Conservation (phyloP, 202 grass and related monocot species). For the Elaeis oleifera region DNA sequence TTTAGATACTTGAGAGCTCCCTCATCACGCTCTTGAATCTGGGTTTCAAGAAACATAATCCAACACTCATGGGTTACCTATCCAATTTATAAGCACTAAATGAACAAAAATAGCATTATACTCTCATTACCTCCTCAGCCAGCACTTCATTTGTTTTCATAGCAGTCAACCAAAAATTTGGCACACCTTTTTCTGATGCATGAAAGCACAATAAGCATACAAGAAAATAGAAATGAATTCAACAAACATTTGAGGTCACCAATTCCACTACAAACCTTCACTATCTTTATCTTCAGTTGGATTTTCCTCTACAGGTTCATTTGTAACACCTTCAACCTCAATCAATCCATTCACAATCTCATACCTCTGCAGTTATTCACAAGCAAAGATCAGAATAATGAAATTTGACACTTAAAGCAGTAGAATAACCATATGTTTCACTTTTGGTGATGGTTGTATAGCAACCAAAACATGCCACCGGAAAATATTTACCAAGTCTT, state of each 20-base stretch:
- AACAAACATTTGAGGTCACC: not conserved
- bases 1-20: slow-evolving; percentile 80
- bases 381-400: not conserved
- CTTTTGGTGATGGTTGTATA: no score
- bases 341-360: slow-evolving; percentile 85
- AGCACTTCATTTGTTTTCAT: slow-evolving; percentile 95
- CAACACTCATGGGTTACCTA: not conserved
- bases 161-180: slow-evolving; percentile 87
- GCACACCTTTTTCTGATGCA: slow-evolving; percentile 77
- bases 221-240: not conserved
- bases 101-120: not conserved
- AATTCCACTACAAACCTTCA: slow-evolving; percentile 30
- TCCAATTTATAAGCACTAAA: not conserved
- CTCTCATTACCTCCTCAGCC: slow-evolving; percentile 49
- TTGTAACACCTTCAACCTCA: slow-evolving; percentile 52
- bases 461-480: no score
- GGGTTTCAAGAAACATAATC: slow-evolving; percentile 10
- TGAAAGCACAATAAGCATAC: slow-evolving; percentile 18
- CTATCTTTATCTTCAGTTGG: slow-evolving; percentile 36
- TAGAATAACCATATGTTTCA: no score
- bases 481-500: no score
- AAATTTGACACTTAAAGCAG: not conserved
- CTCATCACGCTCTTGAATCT: slow-evolving; percentile 96
- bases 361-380: slow-evolving; percentile 48
- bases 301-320: slow-evolving; percentile 42